Conservation (phyloP, 257 asterid species). For the Nicotiana benthamiana region DNA sequence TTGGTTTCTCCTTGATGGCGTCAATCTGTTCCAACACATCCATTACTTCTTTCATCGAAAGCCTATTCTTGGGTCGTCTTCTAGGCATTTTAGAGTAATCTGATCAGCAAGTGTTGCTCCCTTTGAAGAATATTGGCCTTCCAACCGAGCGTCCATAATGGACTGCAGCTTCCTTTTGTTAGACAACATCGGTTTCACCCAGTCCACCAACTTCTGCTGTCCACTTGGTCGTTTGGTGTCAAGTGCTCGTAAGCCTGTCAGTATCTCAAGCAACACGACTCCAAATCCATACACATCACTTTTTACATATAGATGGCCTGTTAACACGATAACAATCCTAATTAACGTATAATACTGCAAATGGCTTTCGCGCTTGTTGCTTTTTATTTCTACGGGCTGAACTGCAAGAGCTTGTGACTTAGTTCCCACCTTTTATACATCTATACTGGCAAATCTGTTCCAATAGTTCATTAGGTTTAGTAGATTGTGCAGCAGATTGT, state of each 20-base stretch:
- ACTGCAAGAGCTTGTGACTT: background rate
- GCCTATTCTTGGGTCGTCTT: constrained; percentile 11
- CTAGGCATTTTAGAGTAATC: constrained; percentile 15
- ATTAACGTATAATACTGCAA: background rate
- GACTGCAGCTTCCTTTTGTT: constrained; percentile 12
- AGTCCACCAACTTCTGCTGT: constrained; percentile 12
- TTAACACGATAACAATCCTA: background rate
- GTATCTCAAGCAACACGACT: constrained; percentile 17
- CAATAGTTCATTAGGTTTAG: no score
- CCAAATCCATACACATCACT: constrained; percentile 22
- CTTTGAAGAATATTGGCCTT: constrained; percentile 17
- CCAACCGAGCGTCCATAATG: constrained; percentile 13
- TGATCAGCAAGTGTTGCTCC: constrained; percentile 15
- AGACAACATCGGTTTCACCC: constrained; percentile 10
- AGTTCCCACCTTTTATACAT: background rate
- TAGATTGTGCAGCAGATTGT: no score
- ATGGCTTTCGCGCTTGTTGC: background rate
- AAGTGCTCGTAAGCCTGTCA: constrained; percentile 16
- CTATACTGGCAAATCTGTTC: constrained; percentile 1
- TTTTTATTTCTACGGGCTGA: background rate
- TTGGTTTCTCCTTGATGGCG: constrained; percentile 6
- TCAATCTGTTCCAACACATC: constrained; percentile 8
- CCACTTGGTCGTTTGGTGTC: constrained; percentile 5
- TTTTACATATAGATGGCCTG: constrained; percentile 21
- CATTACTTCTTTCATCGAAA: constrained; percentile 19